A percentile compares a stretch with the other conserved stretches of the same genome.
phyloP scores from a whole-genome alignment of 345 rosid species.

The Arabis hirsuta region DNA sequence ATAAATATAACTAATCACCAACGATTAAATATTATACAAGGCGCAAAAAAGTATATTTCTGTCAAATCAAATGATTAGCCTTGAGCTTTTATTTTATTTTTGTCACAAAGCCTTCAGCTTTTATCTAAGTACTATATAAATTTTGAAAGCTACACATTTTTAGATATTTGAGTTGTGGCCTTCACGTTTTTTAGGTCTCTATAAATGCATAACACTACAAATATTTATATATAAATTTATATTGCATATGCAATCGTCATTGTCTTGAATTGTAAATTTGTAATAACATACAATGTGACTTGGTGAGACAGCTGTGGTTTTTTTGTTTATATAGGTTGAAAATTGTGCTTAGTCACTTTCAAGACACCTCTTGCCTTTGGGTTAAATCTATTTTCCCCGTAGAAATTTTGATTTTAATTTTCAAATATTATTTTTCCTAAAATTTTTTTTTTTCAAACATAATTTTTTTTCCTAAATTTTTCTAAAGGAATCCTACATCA shows the following conservation, averaged over 20 bases:
- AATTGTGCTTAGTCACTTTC: slow-evolving; percentile 42
- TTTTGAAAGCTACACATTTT: slow-evolving; percentile 10
- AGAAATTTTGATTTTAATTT: neutral
- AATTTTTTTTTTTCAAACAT: no score
- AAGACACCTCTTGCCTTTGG: slow-evolving; percentile 30
- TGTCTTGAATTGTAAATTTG: slow-evolving; percentile 30
- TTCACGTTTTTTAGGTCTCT: slow-evolving; percentile 30
- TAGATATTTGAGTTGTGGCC: slow-evolving; percentile 39
- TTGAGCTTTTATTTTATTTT: slow-evolving; percentile 1
- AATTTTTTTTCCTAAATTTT: no score
- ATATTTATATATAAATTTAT: neutral
- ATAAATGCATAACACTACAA: neutral
- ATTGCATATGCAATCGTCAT: slow-evolving; percentile 37
- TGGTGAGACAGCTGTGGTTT: slow-evolving; percentile 35
- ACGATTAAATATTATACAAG: slow-evolving; percentile 15
- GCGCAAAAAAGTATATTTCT: neutral
- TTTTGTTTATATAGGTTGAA: slow-evolving; percentile 34
- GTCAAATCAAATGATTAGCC: slow-evolving; percentile 42
- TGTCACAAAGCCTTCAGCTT: no score
- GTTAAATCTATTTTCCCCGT: neutral
- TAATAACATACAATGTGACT: slow-evolving; percentile 36
- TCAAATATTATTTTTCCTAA: neutral
- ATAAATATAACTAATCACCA: neutral
- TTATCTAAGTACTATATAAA: slow-evolving; percentile 11
- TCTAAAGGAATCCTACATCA: no score